Evolutionary conservation across 2,329 filamentous ascomycete genomes (phyloP).

Genomic region (Pseudogymnoascus sp.): DNA sequence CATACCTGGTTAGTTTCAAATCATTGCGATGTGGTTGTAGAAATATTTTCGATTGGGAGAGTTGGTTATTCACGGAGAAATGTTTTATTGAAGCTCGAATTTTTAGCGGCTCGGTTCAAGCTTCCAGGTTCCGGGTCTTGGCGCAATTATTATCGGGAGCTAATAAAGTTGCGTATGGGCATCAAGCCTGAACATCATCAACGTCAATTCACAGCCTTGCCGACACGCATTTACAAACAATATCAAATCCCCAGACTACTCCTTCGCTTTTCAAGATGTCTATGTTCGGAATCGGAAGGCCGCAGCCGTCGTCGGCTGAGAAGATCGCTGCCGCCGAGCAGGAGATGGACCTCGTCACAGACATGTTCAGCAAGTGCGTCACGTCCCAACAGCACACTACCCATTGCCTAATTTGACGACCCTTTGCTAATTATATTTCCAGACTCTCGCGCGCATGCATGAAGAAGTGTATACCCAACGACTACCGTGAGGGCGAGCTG

Average conservation of each 20-base stretch:
- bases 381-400: conserved; percentile 13
- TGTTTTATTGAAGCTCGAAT: conserved; percentile 16
- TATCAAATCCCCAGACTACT: background rate
- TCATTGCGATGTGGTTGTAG: conserved; percentile 7
- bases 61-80: background rate
- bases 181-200: conserved; percentile 10
- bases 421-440: conserved; percentile 13
- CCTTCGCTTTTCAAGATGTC: conserved; percentile 47
- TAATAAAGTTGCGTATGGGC: conserved; percentile 6
- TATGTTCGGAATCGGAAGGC: conserved; percentile 64
- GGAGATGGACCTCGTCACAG: conserved; percentile 94
- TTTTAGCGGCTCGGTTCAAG: conserved; percentile 16
- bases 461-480: conserved; percentile 83
- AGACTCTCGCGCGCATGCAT: conserved; percentile 85
- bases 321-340: conserved; percentile 95
- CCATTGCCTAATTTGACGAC: conserved; percentile 4
- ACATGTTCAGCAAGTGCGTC: conserved; percentile 92
- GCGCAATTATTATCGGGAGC: conserved; percentile 8
- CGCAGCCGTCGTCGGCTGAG: conserved; percentile 88
- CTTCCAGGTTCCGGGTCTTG: conserved; percentile 11
- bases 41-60: conserved; percentile 15
- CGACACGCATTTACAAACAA: background rate
- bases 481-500: conserved; percentile 92
- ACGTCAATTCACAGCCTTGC: conserved; percentile 5
- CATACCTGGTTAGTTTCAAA: background rate